Base-by-base conservation (phyloP, 1,284 basidiomycete species). In the Ustilago bromivora region DNA sequence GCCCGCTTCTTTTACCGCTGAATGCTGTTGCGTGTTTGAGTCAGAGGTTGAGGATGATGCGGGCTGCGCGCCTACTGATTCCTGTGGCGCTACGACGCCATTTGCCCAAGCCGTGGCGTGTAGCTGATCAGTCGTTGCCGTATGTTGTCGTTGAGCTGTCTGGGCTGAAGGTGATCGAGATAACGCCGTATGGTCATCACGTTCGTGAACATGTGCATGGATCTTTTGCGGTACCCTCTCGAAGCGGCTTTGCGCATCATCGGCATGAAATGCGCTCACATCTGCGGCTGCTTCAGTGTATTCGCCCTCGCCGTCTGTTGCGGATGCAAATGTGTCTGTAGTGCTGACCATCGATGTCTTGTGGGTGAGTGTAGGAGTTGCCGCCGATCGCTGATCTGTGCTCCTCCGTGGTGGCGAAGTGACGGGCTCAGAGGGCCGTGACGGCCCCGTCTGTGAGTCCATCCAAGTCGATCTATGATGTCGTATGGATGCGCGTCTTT, bases 291-390 rank as follows among this genome's bases (percentile, higher is more conserved):
- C 62, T n/a, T 76, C 74, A 4, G 69, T 68, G 38, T 65, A 71
- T 56, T 71, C 71, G n/a, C 66, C 66, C 35, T 71, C 63, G 12
- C 65, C 65, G 19, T 76, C 68, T 23, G 69, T 68, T 0, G 69
- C 74, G 17, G 74, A 61, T 4, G 74, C 62, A 56, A 65, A 76
- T 0, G 69, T 76, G 32, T 71, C 74, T 35, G 69, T 63, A 8
- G 68, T 56, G 56, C 69, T 66, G 58, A 71, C 28, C 51, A 59
- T 62, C 28, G 66, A 71, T 1, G 74, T 61, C 51, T 71, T 76
- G 61, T 76, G 66, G 10, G 61, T 57, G 11, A 73, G 57, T 2
- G 61, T 55, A 41, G 64, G 71, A 15, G 71, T 73, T 31, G 58
- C 58, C 15, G 57, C 61, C 23, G 58, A 55, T 15, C 23, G 35